Percentiles rank a stretch among this genome's conserved stretches.
Evolutionary conservation across 1,139 yeast genomes (phyloP).

Genomic region (Ogataea hybrid): DNA sequence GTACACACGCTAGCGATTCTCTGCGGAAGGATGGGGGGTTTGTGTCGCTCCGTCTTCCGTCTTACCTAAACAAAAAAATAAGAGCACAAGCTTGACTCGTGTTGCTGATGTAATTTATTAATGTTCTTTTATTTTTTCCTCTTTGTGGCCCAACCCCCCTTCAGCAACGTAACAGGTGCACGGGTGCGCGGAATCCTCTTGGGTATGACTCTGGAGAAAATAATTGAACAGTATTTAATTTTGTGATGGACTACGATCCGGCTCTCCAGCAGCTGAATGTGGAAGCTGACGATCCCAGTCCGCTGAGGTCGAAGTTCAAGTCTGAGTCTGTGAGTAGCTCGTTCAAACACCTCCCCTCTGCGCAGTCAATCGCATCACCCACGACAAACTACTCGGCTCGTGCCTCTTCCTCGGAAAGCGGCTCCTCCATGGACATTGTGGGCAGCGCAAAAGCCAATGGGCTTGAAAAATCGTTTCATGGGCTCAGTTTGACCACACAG

Average conservation of each 20-base stretch:
- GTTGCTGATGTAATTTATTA: slow-evolving; percentile 10
- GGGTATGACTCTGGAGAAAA: slow-evolving; percentile 6
- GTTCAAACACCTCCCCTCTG: slow-evolving; percentile 20
- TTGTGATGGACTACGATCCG: slow-evolving; percentile 14
- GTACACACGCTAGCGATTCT: background rate
- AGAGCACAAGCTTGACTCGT: background rate
- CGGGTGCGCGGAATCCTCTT: slow-evolving; percentile 3
- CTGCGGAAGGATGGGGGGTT: background rate
- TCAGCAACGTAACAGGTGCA: background rate
- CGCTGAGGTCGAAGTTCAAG: slow-evolving; percentile 20
- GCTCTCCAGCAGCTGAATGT: slow-evolving; percentile 3
- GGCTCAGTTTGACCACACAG: slow-evolving; percentile 17
- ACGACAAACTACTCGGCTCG: background rate
- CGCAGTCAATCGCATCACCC: slow-evolving; percentile 6
- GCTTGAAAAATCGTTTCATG: slow-evolving; percentile 17
- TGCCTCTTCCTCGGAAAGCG: background rate
- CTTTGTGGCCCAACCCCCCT: background rate
- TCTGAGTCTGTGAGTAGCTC: slow-evolving; percentile 27
- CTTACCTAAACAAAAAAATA: slow-evolving; percentile 11
- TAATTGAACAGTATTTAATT: slow-evolving; percentile 3
- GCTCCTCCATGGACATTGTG: background rate
- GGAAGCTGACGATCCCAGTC: slow-evolving; percentile 1
- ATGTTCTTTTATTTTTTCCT: slow-evolving; percentile 1
- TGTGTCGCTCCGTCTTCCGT: background rate
- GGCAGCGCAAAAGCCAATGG: slow-evolving; percentile 4